Percentiles rank a stretch among this genome's conserved stretches.
Evolutionary conservation across 2,329 filamentous ascomycete genomes (phyloP).

Genomic region (Alternaria sp.): DNA sequence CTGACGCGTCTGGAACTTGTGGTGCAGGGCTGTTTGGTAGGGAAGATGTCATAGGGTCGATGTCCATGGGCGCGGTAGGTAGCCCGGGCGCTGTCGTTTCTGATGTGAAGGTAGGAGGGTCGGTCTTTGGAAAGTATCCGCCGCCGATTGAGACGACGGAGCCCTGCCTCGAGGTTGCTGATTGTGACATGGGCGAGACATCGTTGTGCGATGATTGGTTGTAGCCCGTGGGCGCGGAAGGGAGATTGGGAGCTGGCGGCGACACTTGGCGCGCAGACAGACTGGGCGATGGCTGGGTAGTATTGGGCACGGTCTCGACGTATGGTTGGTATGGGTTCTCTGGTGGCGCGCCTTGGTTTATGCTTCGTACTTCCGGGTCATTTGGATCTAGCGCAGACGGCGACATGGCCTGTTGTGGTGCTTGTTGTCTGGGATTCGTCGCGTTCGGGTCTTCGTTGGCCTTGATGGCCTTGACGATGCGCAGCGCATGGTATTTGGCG

Average conservation of each 20-base stretch:
- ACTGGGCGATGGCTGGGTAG: constrained; percentile 56
- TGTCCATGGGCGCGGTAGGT: constrained; percentile 47
- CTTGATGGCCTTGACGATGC: constrained; percentile 90
- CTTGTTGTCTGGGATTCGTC: constrained; percentile 77
- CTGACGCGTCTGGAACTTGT: constrained; percentile 34
- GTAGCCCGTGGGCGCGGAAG: constrained; percentile 44
- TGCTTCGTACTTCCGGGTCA: constrained; percentile 70
- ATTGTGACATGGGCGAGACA: constrained; percentile 63
- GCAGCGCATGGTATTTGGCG: constrained; percentile 92
- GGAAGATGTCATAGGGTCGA: constrained; percentile 38
- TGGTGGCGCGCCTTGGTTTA: constrained; percentile 52
- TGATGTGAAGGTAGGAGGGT: constrained; percentile 58
- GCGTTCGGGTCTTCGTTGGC: constrained; percentile 92
- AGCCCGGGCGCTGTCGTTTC: constrained; percentile 47
- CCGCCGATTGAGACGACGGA: constrained; percentile 60
- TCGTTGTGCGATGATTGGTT: constrained; percentile 54
- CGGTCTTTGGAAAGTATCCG: constrained; percentile 65
- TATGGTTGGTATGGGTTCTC: constrained; percentile 56
- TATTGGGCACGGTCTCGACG: constrained; percentile 69
- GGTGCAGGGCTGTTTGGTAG: constrained; percentile 30
- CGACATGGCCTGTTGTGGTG: constrained; percentile 45
- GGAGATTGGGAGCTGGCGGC: constrained; percentile 54
- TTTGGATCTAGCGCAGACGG: constrained; percentile 65
- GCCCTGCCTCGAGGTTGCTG: constrained; percentile 54
- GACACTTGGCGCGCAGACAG: constrained; percentile 56